Evolutionary conservation across 1,139 yeast species (phyloP).

Genomic region (Taphrina populina): DNA sequence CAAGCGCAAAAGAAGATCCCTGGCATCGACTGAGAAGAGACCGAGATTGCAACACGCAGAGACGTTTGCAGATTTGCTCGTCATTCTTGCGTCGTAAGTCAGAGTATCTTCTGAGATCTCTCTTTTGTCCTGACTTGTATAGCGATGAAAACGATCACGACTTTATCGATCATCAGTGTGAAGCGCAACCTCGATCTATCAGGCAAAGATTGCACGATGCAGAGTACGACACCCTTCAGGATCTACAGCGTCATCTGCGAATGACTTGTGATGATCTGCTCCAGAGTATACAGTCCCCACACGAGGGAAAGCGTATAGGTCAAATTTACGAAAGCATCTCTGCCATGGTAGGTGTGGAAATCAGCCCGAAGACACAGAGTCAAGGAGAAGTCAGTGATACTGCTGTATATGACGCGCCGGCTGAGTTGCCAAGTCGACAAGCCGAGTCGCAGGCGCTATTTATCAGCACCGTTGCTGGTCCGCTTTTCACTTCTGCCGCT

Average conservation of each 20-base stretch:
- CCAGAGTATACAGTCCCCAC: background rate
- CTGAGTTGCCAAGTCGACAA: conserved; percentile 5
- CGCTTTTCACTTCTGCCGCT: conserved; percentile 14
- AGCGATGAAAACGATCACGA: background rate
- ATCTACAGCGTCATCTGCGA: background rate
- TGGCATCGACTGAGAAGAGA: background rate
- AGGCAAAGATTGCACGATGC: background rate
- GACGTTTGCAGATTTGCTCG: background rate
- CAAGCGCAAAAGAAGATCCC: background rate
- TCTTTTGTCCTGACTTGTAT: background rate
- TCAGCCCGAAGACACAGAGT: too few species aligned
- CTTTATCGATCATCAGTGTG: background rate
- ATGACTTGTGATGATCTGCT: background rate
- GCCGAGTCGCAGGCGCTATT: conserved; percentile 1
- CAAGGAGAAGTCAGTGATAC: too few species aligned
- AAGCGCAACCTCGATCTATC: background rate
- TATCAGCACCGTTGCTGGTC: conserved; percentile 9
- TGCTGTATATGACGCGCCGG: too few species aligned
- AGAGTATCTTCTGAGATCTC: background rate
- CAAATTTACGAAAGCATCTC: background rate
- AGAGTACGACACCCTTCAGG: background rate
- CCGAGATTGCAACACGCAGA: background rate
- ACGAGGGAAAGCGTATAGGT: background rate
- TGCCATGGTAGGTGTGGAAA: background rate
- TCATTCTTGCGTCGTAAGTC: background rate